Base-by-base conservation (phyloP, 257 asterid genomes). In the Cynanchum wilfordii region DNA sequence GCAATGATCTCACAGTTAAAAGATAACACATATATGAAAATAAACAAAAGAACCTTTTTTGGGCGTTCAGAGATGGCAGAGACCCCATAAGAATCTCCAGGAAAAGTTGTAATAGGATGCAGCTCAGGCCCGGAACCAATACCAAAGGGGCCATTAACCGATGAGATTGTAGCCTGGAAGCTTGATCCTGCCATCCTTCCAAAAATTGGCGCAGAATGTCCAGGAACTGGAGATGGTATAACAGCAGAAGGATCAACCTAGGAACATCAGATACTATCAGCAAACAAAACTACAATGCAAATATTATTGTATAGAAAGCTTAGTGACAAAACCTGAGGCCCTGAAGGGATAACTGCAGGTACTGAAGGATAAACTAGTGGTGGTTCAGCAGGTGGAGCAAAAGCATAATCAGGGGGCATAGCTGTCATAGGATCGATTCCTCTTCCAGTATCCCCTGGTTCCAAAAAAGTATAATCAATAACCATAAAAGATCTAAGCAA, bases 61-160 rank as follows among this genome's bases (percentile, higher is more conserved):
- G 98, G 98, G 25, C 97, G 97, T 74, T 89, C 97, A 49, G 90
- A 59, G 66, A 84, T 33, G n/a, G 76, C 30, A 15, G 90, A 45
- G 56, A 75, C 77, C 65, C 90, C 97, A 85, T 82, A 90, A 56
- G 87, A 79, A 82, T 95, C 98, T 69, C 77, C 91, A 24, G 92
- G 44, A 78, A 92, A 94, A 73, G 93, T 70, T 36, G 82, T 30
- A 55, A 87, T 62, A 27, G 93, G 83, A 77, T 87, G 91, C 77
- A 88, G 79, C 16, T 88, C 71, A 69, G 81, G 81, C 56, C 95
- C 97, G 3, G 88, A 56, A 62, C 89, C 89, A 60, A 82, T 86
- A 80, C 93, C 90, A 78, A 91, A 90, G 70, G 89, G 76, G 42
- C 87, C 63, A 70, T 86, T 87, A 42, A 85, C 78, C 77, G 87